Percentiles rank a stretch among this genome's conserved stretches.
These are phyloP conservation scores for Leucogyrophana mollusca DNA, from an alignment of 768 basidiomycete genomes.

Conservation along the genomic window DNA sequence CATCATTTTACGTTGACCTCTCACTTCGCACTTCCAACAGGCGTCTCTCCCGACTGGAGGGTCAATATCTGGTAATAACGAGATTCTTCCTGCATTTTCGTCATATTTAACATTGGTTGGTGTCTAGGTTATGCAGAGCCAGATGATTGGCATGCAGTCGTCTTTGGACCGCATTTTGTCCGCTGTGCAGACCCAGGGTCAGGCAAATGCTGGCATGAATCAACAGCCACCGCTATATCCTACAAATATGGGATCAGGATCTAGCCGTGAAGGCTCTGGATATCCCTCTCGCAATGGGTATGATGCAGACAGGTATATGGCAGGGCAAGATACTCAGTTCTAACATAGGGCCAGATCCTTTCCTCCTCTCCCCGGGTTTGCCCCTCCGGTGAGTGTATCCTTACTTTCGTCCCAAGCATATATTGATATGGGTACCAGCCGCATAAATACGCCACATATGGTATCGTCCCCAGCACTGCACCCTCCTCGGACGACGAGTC, in stretches of 20 bases:
- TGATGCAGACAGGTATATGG: constrained; percentile 32
- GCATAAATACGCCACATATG: constrained; percentile 89
- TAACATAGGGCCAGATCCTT: constrained; percentile 46
- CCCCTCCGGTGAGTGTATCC: constrained; percentile 67
- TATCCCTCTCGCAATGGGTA: constrained; percentile 31
- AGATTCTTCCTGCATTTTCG: not conserved
- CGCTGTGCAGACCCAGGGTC: constrained; percentile 51
- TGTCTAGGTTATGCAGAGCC: constrained; percentile 82
- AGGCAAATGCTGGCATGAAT: constrained; percentile 23
- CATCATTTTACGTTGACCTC: constrained; percentile 5
- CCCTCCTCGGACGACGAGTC: constrained; percentile 91
- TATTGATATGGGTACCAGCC: constrained; percentile 45
- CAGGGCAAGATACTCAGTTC: constrained; percentile 23
- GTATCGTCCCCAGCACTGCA: constrained; percentile 80
- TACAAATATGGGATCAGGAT: constrained; percentile 12
- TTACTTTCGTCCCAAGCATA: constrained; percentile 10
- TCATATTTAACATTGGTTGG: not conserved
- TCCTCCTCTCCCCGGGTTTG: constrained; percentile 88
- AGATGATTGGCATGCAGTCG: constrained; percentile 94
- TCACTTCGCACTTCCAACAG: constrained; percentile 38
- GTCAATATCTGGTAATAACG: constrained; percentile 71
- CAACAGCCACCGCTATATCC: constrained; percentile 26
- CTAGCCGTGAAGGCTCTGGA: constrained; percentile 25
- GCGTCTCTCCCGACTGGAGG: constrained; percentile 80
- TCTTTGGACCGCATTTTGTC: constrained; percentile 80